Conservation (phyloP, 2,329 filamentous ascomycete genomes). For the Aspergillus carbonarius region DNA sequence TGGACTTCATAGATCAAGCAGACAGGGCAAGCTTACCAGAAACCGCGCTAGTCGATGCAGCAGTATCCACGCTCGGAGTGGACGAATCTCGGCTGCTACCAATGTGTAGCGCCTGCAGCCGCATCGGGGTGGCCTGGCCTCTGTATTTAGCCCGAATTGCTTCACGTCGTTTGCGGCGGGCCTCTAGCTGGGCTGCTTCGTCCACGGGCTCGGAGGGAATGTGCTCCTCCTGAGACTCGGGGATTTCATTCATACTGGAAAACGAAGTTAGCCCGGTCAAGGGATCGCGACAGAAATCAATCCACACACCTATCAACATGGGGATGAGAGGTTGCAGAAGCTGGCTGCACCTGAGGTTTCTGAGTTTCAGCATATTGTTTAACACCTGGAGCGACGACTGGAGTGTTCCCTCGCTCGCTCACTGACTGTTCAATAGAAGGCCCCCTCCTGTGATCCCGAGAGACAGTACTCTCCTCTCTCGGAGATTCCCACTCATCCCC, state of each 20-base stretch:
- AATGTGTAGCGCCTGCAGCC: slow-evolving; percentile 70
- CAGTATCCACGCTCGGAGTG: slow-evolving; percentile 50
- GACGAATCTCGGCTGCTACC: slow-evolving; percentile 58
- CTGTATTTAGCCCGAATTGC: slow-evolving; percentile 81
- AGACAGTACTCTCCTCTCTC: slow-evolving; percentile 26
- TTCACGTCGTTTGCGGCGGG: slow-evolving; percentile 78
- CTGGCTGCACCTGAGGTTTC: slow-evolving; percentile 58
- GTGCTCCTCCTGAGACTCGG: slow-evolving; percentile 25
- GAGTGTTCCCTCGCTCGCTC: slow-evolving; percentile 63
- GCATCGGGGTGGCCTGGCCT: slow-evolving; percentile 66
- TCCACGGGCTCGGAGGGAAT: slow-evolving; percentile 64
- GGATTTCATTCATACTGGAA: slow-evolving; percentile 19
- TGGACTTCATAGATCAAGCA: background rate
- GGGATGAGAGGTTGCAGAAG: slow-evolving; percentile 40
- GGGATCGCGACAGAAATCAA: background rate
- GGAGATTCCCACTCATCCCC: slow-evolving; percentile 34
- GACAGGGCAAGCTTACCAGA: slow-evolving; percentile 37
- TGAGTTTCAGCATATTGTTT: slow-evolving; percentile 68
- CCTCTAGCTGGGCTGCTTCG: slow-evolving; percentile 79
- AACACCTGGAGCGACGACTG: slow-evolving; percentile 58
- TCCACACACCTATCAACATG: slow-evolving; percentile 43
- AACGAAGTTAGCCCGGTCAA: slow-evolving; percentile 12
- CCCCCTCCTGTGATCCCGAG: slow-evolving; percentile 45
- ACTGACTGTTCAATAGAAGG: slow-evolving; percentile 59
- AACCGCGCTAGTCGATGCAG: slow-evolving; percentile 33